Evolutionary conservation across 768 basidiomycete species (phyloP).

Genomic region (Leccinellum albellum): DNA sequence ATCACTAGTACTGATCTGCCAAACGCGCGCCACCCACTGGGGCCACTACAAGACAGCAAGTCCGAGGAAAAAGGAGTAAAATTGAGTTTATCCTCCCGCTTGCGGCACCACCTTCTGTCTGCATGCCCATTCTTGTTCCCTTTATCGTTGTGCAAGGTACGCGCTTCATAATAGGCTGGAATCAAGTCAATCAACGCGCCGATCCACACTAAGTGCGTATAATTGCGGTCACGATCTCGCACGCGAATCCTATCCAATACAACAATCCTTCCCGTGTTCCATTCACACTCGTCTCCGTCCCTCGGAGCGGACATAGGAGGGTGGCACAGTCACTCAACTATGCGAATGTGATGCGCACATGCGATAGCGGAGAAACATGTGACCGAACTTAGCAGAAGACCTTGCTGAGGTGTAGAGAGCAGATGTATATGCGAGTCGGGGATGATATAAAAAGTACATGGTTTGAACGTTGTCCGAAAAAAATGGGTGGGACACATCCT

Average conservation of each 20-base stretch:
- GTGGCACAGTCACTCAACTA: background rate
- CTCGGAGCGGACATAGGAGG: too few species aligned
- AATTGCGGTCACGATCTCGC: background rate
- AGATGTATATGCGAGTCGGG: slow-evolving; percentile 15
- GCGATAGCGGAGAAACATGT: background rate
- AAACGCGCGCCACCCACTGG: too few species aligned
- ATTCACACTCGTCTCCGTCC: background rate
- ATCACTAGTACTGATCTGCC: too few species aligned
- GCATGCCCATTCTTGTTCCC: background rate
- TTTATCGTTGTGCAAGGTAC: background rate
- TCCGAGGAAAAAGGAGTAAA: too few species aligned
- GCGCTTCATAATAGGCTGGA: too few species aligned
- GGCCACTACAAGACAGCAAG: too few species aligned
- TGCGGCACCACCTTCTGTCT: too few species aligned
- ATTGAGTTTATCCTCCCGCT: too few species aligned
- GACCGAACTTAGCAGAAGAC: background rate
- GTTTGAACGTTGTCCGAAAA: background rate
- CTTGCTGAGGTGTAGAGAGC: background rate
- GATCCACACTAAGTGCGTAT: too few species aligned
- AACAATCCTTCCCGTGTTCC: background rate
- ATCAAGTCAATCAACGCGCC: too few species aligned
- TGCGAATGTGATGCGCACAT: background rate
- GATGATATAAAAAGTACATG: slow-evolving; percentile 21
- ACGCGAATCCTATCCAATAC: too few species aligned
- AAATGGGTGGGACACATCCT: background rate